Base-by-base conservation (phyloP, 1,284 basidiomycete species). In the Malassezia obtusa region DNA sequence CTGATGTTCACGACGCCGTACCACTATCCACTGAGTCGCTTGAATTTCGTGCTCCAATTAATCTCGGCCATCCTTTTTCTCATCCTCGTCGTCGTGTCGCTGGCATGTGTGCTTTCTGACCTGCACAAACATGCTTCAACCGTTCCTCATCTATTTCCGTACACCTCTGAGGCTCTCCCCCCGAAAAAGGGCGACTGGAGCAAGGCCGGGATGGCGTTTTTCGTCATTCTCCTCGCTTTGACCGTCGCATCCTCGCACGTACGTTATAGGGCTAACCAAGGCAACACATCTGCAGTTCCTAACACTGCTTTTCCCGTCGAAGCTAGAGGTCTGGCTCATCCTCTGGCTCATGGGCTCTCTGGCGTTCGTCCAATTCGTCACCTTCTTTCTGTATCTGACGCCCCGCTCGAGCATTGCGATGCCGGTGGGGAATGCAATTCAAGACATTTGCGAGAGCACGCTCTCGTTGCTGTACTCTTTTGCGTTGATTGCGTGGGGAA, bases 211-310 rank as follows among this genome's bases (percentile, higher is more conserved):
- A 78, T 82, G 25, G 85, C 83, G 0, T 85, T 84, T 4, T 96
- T 89, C 89, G 80, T 86, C 39, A 78, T 89, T 39, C 85, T 95
- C 80, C 87, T 87, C 60, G 87, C 87, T 1, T 80, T 87, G 10
- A 86, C 86, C 11, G 14, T 35, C 12, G 15, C 45, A 10, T 22
- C 24, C 14, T 32, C 41, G 12, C 47, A 55, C 30, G 43, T 53
- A 46, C 32, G 50, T 52, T 14, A 3, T 14, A 9, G 19, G 32
- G 22, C 24, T n/a, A 21, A n/a, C 22, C 3, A 70, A 94, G 38
- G 38, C 89, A 54, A 94, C 92, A 0, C 91, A 98, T 76, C 95
- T 98, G 49, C 94, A 98, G 74, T 96, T 96, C 76, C 79, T 98
- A 50, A 94, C 92, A 2, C 81, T 98, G 5, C 80, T 98, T 17